Conservation (phyloP, 495 filamentous ascomycete genomes). For the Penicillium antarcticum region DNA sequence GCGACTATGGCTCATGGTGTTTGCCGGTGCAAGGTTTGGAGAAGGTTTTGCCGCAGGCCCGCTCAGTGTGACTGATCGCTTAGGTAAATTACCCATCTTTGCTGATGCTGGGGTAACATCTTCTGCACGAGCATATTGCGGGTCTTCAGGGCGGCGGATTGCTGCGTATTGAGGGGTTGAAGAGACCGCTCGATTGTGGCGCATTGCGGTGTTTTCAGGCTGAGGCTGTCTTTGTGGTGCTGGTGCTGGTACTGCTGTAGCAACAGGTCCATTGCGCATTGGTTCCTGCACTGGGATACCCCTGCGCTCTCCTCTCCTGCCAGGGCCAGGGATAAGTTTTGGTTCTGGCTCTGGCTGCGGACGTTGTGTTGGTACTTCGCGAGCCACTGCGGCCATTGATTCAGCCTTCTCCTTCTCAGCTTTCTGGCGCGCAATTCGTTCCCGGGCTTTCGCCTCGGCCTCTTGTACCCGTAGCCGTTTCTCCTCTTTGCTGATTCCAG, state of each 20-base stretch:
- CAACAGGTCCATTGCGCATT: background rate
- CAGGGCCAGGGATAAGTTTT: background rate
- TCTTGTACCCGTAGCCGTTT: constrained; percentile 78
- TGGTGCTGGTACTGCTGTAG: background rate
- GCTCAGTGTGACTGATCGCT: constrained; percentile 31
- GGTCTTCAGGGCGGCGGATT: constrained; percentile 13
- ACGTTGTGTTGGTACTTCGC: background rate
- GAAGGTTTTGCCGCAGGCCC: constrained; percentile 17
- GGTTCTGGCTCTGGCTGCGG: constrained; percentile 1
- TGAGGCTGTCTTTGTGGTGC: constrained; percentile 1
- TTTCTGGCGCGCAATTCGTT: constrained; percentile 40
- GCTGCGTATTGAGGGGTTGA: constrained; percentile 16
- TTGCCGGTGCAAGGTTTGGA: constrained; percentile 10
- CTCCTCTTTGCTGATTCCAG: constrained; percentile 88
- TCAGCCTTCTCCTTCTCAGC: constrained; percentile 9
- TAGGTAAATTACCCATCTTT: constrained; percentile 25
- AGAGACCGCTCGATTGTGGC: constrained; percentile 17
- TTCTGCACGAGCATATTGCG: constrained; percentile 16
- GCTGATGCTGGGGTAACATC: constrained; percentile 5
- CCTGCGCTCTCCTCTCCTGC: constrained; percentile 1
- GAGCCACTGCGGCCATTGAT: constrained; percentile 7
- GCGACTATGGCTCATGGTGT: constrained; percentile 4
- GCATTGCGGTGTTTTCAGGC: constrained; percentile 4
- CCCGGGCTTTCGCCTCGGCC: constrained; percentile 61
- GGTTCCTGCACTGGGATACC: background rate